Evolutionary conservation across 148 eudicot species (phyloP).

Genomic region (Nepenthes mirabilis): DNA sequence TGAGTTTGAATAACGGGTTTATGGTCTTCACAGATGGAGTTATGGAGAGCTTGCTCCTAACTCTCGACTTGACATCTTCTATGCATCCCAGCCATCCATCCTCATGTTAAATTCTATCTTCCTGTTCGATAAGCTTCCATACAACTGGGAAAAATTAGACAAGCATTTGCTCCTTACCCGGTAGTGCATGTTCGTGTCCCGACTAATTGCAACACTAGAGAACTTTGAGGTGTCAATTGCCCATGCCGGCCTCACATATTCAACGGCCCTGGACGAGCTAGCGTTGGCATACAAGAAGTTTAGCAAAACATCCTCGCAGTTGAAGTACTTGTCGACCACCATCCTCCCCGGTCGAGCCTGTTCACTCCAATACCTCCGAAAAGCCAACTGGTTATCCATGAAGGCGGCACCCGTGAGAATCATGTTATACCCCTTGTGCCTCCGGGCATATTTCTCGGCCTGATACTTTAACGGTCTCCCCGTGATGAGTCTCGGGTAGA

Average conservation of each 20-base stretch:
- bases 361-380: conserved; percentile 71
- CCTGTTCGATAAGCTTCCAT: conserved; percentile 51
- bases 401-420: conserved; percentile 95
- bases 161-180: conserved; percentile 62
- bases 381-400: conserved; percentile 48
- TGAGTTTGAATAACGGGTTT: neutral
- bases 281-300: conserved; percentile 87
- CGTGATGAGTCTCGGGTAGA: conserved; percentile 60
- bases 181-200: conserved; percentile 68
- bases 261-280: conserved; percentile 44
- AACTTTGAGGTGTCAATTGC: conserved; percentile 80
- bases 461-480: conserved; percentile 48
- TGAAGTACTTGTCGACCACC: conserved; percentile 56
- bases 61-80: conserved; percentile 10
- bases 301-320: conserved; percentile 89
- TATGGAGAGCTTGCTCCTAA: neutral
- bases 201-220: conserved; percentile 70
- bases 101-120: conserved; percentile 53
- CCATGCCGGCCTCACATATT: conserved; percentile 82
- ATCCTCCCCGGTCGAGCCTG: conserved; percentile 52
- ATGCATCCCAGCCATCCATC: conserved; percentile 92
- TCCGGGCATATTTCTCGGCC: conserved; percentile 82
- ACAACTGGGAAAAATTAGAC: conserved; percentile 36
- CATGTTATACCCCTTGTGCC: conserved; percentile 65
- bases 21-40: neutral